Evolutionary conservation across 805 yeast genomes (phyloP), one percentile per base, ranked within the genome.

Genomic region (Ogataea parapolymorpha): DNA sequence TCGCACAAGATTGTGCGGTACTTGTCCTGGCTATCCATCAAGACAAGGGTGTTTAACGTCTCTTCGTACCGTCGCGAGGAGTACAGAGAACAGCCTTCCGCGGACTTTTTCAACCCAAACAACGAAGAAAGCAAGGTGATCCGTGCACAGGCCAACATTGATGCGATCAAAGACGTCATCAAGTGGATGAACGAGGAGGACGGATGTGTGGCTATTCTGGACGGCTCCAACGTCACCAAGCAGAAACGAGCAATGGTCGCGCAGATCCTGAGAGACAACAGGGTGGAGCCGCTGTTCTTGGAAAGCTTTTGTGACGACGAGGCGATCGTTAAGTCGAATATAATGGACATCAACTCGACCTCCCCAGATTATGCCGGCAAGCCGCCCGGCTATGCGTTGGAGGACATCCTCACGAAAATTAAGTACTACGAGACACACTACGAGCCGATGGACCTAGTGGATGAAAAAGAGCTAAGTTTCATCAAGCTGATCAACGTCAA

Each of bases 1-100:
- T 89, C 98, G 3, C 95, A 89, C 59, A 93, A 91, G 61, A 84
- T 93, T 39, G 95, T 91, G 24, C 75, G 98, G 34, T 93, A 91
- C 58, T 72, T 93, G 39, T 80, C 89, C 25, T 93, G 99, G 99
- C 72, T 91, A 28, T 84, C 95, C 2, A 85, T 93, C 42, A 78
- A 77, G 45, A 86, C 96, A 20, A 82, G 81, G 58, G 83, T 89
- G 42, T 93, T 93, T 67, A 89, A 88, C 58, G 95, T 91, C 14
- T 96, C 98, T 10, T 72, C 73, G 27, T 90, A 87, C 61, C 75
- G 98, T 48, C 77, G 96, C 34, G 68, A 76, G 46, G 69, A 69
- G 8, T 54, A 55, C 26, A 76, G 76, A 26, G 74, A 78, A 3
- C 79, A 75, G 42, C 81, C 89, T 4, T 66, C 74, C n/a, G 90